Conservation (phyloP, 805 yeast genomes). For the Komagataella kurtzmanii region DNA sequence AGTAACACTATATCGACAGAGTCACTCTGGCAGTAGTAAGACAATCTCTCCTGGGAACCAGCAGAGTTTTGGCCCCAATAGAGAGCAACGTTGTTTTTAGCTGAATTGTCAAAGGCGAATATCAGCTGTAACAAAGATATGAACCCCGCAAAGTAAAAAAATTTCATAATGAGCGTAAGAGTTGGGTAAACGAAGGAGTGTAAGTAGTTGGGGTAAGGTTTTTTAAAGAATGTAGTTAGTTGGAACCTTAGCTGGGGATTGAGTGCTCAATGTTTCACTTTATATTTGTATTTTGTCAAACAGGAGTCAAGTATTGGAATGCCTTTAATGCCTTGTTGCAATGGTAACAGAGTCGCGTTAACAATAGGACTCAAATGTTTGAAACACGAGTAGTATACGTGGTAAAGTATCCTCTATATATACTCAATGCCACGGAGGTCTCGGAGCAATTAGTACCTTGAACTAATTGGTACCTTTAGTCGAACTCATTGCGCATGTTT, state of each 20-base stretch:
- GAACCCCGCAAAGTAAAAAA: not conserved
- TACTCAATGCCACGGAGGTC: not conserved
- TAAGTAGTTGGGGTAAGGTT: not conserved
- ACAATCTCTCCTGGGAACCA: slow-evolving; percentile 27
- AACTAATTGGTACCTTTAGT: not conserved
- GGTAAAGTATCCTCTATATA: not conserved
- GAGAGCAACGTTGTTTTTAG: slow-evolving; percentile 51
- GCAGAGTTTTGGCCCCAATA: slow-evolving; percentile 87
- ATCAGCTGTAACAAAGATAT: not conserved
- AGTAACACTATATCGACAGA: slow-evolving; percentile 61
- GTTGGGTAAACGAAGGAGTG: not conserved
- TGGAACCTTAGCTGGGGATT: not conserved
- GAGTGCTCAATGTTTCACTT: not conserved
- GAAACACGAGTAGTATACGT: not conserved
- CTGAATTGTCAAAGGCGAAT: slow-evolving; percentile 17
- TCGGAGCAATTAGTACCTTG: not conserved
- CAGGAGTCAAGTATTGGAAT: not conserved
- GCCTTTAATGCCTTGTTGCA: not conserved
- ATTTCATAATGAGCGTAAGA: not conserved
- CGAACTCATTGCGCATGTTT: not conserved
- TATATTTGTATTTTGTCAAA: not conserved
- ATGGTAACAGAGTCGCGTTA: not conserved
- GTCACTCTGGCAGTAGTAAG: slow-evolving; percentile 51
- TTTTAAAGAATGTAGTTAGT: not conserved
- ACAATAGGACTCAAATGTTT: not conserved